Percentiles rank a stretch among this genome's conserved stretches.
These are phyloP conservation scores for Crithidia brevicula DNA, from an alignment of 208 protist species.

Conservation along the genomic window DNA sequence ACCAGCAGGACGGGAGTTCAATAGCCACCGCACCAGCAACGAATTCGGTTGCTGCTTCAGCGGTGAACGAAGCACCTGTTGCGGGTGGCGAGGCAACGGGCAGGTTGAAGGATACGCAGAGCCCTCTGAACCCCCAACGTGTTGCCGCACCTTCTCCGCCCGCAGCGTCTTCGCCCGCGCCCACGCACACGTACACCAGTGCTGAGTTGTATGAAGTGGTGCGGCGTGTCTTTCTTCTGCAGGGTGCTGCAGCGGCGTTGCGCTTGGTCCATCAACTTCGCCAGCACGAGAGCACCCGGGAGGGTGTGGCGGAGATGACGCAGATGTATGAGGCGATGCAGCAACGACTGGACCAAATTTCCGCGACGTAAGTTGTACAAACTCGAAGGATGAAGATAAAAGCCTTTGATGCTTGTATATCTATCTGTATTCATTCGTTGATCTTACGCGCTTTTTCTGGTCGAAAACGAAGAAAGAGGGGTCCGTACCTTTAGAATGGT, in stretches of 20 bases:
- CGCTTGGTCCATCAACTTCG: constrained; percentile 18
- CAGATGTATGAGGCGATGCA: constrained; percentile 32
- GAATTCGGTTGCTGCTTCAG: background rate
- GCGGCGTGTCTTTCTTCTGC: constrained; percentile 28
- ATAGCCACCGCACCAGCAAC: background rate
- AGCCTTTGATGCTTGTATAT: too few relatives aligned
- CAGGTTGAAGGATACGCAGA: too few relatives aligned
- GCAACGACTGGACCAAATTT: constrained; percentile 13
- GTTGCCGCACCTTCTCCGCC: background rate
- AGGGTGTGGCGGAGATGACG: constrained; percentile 22
- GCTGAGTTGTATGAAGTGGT: constrained; percentile 30
- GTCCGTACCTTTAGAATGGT: too few relatives aligned
- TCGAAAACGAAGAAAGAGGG: too few relatives aligned
- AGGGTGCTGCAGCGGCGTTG: constrained; percentile 27
- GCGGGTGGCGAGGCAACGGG: too few relatives aligned
- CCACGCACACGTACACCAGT: constrained; percentile 13
- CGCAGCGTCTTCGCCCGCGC: background rate
- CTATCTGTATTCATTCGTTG: too few relatives aligned
- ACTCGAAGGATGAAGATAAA: too few relatives aligned
- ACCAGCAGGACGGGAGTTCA: too few relatives aligned
- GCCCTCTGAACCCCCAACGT: background rate
- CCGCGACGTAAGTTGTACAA: background rate
- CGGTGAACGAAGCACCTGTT: background rate
- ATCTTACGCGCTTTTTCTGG: too few relatives aligned
- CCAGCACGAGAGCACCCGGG: constrained; percentile 22